Evolutionary conservation across 1,284 basidiomycete genomes (phyloP), one percentile per base, ranked within the genome.

Genomic region (Jaminaea rosea): DNA sequence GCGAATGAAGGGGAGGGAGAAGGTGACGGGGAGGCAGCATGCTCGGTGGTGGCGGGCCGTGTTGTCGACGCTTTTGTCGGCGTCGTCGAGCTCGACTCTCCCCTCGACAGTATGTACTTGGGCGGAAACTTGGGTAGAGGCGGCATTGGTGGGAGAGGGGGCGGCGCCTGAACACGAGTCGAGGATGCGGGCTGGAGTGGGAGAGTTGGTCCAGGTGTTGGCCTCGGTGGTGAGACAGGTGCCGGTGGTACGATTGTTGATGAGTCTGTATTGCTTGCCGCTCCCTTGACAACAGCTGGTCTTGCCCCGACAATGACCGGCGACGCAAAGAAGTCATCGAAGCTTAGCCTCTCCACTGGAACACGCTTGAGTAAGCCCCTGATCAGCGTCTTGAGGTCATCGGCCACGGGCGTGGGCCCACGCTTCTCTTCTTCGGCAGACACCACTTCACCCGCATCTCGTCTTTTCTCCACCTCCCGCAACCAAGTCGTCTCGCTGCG

Each of bases 351-450:
- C 70, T 96, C 86, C 0, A 80, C 81, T 0, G 93, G 90, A 37
- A 85, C 82, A 29, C 88, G 83, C 74, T 86, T 91, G 41, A 98
- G 79, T 41, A 98, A 77, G 19, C 78, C 76, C 3, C 89, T 82
- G 39, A 98, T 90, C 46, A 98, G 82, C 27, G 80, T 80, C 77
- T 98, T 97, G 74, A 98, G 81, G 67, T 96, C 93, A 1, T 76
- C 70, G 0, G 89, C 82, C 9, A 97, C 88, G 0, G 57, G 54
- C 50, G 70, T 66, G 5, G 71, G 60, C 7, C 49, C 26, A n/a
- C 24, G 19, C 8, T 44, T 26, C 28, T 54, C 52, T 26, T 24
- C 31, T 2, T 31, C 42, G 17, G 23, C 32, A 6, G 26, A 27
- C 9, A 47, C 31, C 39, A 51, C 31, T 28, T 69, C 65, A 48